Conservation (phyloP, 1,139 yeast species). For the Yamadazyma songkhlaensis region DNA sequence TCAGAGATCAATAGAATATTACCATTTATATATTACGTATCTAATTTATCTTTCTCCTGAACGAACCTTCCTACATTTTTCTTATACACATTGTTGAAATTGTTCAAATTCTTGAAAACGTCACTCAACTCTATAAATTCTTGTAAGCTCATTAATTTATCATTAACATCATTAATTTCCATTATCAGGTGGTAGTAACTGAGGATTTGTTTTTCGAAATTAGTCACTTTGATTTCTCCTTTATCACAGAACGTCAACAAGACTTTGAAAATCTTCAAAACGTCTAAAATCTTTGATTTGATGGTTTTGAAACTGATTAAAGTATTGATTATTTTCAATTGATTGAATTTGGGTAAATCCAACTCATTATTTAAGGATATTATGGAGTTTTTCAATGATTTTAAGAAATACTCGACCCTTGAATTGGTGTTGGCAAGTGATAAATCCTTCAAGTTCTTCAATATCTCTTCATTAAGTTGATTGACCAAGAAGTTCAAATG, state of each 20-base stretch:
- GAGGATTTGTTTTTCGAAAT: slow-evolving; percentile 17
- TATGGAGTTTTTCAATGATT: slow-evolving; percentile 56
- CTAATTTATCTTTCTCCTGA: slow-evolving; percentile 8
- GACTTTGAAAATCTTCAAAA: slow-evolving; percentile 43
- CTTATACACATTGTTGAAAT: slow-evolving; percentile 46
- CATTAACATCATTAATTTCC: slow-evolving; percentile 16
- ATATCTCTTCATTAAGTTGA: slow-evolving; percentile 43
- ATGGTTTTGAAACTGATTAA: slow-evolving; percentile 43
- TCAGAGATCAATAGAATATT: too few species aligned
- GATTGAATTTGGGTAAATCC: slow-evolving; percentile 29
- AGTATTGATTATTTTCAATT: slow-evolving; percentile 33
- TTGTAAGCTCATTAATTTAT: slow-evolving; percentile 35
- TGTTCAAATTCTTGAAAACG: slow-evolving; percentile 48
- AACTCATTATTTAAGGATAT: slow-evolving; percentile 47
- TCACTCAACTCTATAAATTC: slow-evolving; percentile 47
- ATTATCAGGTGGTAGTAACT: slow-evolving; percentile 10
- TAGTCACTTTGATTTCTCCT: slow-evolving; percentile 14
- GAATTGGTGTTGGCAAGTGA: slow-evolving; percentile 22
- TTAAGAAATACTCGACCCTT: slow-evolving; percentile 60
- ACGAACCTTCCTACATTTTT: slow-evolving; percentile 31
- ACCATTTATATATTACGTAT: too few species aligned
- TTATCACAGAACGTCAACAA: slow-evolving; percentile 32
- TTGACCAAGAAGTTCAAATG: slow-evolving; percentile 63
- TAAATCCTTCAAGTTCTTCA: slow-evolving; percentile 14
- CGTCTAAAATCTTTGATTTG: slow-evolving; percentile 43